Conservation (phyloP, 176 grass and related monocot species). For the Oryza coarctata region DNA sequence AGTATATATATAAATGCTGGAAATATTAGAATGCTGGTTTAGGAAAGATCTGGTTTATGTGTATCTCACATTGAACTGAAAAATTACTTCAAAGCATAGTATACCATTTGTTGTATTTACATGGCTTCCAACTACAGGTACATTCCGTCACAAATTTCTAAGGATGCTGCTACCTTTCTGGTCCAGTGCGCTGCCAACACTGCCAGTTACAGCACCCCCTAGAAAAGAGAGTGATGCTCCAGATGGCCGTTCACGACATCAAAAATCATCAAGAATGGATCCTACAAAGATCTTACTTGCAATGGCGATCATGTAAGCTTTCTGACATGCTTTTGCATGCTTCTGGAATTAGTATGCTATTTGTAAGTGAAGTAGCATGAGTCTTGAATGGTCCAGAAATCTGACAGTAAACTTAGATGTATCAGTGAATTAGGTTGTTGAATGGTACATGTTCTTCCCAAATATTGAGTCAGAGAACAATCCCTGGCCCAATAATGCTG, state of each 20-base stretch:
- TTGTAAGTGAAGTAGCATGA: conserved; percentile 7
- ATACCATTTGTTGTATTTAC: conserved; percentile 40
- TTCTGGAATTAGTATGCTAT: background rate
- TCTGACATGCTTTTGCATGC: conserved; percentile 13
- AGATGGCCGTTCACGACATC: conserved; percentile 66
- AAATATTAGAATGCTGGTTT: no score
- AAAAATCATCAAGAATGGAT: conserved; percentile 81
- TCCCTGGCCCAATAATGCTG: background rate
- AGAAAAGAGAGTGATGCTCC: conserved; percentile 69
- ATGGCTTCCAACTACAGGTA: conserved; percentile 50
- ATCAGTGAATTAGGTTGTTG: background rate
- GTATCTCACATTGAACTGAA: conserved; percentile 1
- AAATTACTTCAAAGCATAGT: conserved; percentile 13
- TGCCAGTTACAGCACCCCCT: conserved; percentile 80
- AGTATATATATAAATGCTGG: no score
- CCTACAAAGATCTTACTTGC: conserved; percentile 88
- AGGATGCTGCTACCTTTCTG: conserved; percentile 99
- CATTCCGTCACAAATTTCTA: conserved; percentile 78
- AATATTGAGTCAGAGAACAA: background rate
- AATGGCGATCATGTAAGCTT: conserved; percentile 81
- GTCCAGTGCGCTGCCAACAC: conserved; percentile 79
- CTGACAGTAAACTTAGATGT: background rate
- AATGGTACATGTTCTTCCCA: background rate
- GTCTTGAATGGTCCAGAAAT: conserved; percentile 1
- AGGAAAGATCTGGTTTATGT: conserved; percentile 2